Conservation (phyloP, 768 basidiomycete species). For the Lactarius sp. region DNA sequence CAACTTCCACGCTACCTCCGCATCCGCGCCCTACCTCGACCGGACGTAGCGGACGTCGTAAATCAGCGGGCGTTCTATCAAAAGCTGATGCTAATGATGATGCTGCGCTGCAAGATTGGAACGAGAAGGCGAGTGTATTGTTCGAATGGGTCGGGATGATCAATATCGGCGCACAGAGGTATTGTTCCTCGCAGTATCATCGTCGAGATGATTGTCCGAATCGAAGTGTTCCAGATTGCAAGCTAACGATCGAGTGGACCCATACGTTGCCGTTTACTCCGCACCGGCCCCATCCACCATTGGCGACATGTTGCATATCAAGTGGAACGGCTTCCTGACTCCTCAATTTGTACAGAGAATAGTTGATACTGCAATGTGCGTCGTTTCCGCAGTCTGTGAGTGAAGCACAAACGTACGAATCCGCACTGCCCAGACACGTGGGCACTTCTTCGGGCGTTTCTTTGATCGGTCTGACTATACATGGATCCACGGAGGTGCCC, state of each 20-base stretch:
- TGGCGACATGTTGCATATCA: constrained; percentile 47
- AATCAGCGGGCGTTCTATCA: background rate
- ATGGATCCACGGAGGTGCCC: constrained; percentile 43
- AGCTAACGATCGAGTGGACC: constrained; percentile 60
- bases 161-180: constrained; percentile 63
- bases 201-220: background rate
- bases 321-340: constrained; percentile 57
- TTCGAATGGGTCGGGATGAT: constrained; percentile 78
- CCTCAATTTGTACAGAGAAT: constrained; percentile 49
- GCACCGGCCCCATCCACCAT: constrained; percentile 43
- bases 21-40: constrained; percentile 27
- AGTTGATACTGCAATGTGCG: constrained; percentile 44
- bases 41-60: constrained; percentile 2
- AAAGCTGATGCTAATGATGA: constrained; percentile 29
- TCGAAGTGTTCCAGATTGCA: constrained; percentile 40
- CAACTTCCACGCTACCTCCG: constrained; percentile 33
- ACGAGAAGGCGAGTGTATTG: constrained; percentile 39
- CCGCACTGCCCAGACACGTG: background rate
- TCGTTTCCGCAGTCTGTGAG: constrained; percentile 7
- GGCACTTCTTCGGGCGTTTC: constrained; percentile 16
- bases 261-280: constrained; percentile 64
- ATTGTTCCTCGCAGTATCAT: background rate
- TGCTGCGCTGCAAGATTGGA: constrained; percentile 48
- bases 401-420: background rate
- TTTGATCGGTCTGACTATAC: constrained; percentile 44